Conservation (phyloP, 2,329 filamentous ascomycete species). For the Penicillium brevicompactum region DNA sequence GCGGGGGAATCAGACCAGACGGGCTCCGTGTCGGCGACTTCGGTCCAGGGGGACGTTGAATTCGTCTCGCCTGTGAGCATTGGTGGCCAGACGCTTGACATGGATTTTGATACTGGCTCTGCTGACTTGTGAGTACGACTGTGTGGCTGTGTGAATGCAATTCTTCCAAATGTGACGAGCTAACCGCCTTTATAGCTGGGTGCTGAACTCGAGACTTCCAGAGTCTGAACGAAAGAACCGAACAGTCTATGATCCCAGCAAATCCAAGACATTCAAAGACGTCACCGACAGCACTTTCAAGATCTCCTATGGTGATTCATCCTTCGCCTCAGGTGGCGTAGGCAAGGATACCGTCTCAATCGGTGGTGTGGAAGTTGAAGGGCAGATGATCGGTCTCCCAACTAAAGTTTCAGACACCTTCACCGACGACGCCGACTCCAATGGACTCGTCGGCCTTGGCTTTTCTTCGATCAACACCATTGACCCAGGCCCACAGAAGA, state of each 20-base stretch:
- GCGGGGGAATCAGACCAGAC: slow-evolving; percentile 36
- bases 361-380: slow-evolving; percentile 62
- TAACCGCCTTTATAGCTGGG: slow-evolving; percentile 56
- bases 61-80: slow-evolving; percentile 72
- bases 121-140: slow-evolving; percentile 61
- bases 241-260: slow-evolving; percentile 55
- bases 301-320: slow-evolving; percentile 71
- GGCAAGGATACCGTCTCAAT: slow-evolving; percentile 69
- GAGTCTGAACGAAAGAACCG: slow-evolving; percentile 52
- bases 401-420: slow-evolving; percentile 61
- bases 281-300: slow-evolving; percentile 58
- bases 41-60: slow-evolving; percentile 66
- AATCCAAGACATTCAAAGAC: slow-evolving; percentile 54
- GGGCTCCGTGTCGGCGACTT: slow-evolving; percentile 65
- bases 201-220: slow-evolving; percentile 65
- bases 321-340: slow-evolving; percentile 63
- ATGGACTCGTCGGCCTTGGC: slow-evolving; percentile 70
- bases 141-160: neutral
- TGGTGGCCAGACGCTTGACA: slow-evolving; percentile 67
- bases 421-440: slow-evolving; percentile 59
- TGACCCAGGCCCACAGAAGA: slow-evolving; percentile 64
- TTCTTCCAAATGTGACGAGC: neutral
- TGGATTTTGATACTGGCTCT: slow-evolving; percentile 77
- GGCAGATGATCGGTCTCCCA: slow-evolving; percentile 70
- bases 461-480: slow-evolving; percentile 69